These are phyloP conservation scores for Nannochloris sp. DNA, from an alignment of 139 green algal species.

Conservation along the genomic window DNA sequence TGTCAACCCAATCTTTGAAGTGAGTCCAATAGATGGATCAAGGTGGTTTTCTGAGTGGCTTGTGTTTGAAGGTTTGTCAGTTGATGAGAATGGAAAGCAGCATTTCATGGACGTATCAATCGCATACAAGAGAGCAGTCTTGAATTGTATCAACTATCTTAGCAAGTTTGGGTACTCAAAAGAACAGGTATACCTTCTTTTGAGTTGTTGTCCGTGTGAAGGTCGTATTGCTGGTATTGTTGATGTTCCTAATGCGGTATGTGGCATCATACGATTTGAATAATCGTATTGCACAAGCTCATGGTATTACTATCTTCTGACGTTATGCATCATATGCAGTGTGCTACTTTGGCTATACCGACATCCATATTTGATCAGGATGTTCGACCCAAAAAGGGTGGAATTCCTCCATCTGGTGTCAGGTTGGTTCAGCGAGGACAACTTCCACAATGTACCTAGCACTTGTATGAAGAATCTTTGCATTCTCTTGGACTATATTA, in stretches of 20 bases:
- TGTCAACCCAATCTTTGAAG: conserved; percentile 72
- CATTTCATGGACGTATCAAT: conserved; percentile 64
- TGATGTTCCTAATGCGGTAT: conserved; percentile 51
- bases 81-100: conserved; percentile 60
- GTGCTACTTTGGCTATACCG: conserved; percentile 5
- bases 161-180: conserved; percentile 61
- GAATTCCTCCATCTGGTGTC: too few relatives aligned
- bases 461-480: too few relatives aligned
- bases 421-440: too few relatives aligned
- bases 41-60: conserved; percentile 58
- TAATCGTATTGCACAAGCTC: too few relatives aligned
- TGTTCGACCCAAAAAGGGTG: conserved; percentile 3
- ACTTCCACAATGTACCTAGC: too few relatives aligned
- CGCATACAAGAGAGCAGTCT: conserved; percentile 67
- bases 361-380: conserved; percentile 5
- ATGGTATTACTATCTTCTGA: background rate
- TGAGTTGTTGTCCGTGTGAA: conserved; percentile 67
- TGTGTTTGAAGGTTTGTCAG: conserved; percentile 60
- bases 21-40: conserved; percentile 53
- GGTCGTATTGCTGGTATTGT: conserved; percentile 64
- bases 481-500: too few relatives aligned
- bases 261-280: background rate
- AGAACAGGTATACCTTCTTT: conserved; percentile 65
- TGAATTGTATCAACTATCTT: conserved; percentile 71
- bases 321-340: background rate